Base-by-base conservation (phyloP, 768 basidiomycete species). In the Trametes elegans region DNA sequence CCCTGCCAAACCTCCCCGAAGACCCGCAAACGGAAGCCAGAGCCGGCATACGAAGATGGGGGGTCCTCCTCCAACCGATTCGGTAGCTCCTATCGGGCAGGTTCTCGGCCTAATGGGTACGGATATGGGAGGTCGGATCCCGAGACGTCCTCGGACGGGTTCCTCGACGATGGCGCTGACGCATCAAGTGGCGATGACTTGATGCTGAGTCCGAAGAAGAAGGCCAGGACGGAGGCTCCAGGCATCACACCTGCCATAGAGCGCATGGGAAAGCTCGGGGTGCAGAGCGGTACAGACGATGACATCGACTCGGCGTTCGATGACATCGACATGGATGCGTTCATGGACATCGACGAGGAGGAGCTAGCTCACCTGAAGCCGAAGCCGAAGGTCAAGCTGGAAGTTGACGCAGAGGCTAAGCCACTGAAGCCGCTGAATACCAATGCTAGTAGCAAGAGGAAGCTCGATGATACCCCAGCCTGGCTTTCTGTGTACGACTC, bases 401-500 rank as follows among this genome's bases (percentile, higher is more conserved):
- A 68, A 36, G 53, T 61, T 5, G 57, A 62, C 18, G 59, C 57
- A 2, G 42, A 53, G 19, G 51, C 55, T 49, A 64, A 55, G 38
- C 61, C 62, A 35, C 55, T 68, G 19, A 66, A 68, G 41, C 60
- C 63, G 0, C 21, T 53, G 40, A 63, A 66, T 27, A 58, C 41
- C 18, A 57, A 58, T 14, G 55, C 66, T 6, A 64, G 63, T 26
- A 72, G 71, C 55, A 80, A 78, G 58, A 74, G 78, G 62, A 81
- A 80, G 38, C 64, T 74, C 4, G 74, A 80, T 28, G 62, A 68
- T 0, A 72, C 76, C 27, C 83, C 85, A 0, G 73, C 82, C 0
- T 92, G 90, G 90, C 74, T 90, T 13, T 82, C 86, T 10, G 77
- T 90, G 4, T 88, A 90, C 57, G 85, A 91, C 59, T 82, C 87